Evolutionary conservation across 306 rosid species (phyloP).

Genomic region (Urtica urens): DNA sequence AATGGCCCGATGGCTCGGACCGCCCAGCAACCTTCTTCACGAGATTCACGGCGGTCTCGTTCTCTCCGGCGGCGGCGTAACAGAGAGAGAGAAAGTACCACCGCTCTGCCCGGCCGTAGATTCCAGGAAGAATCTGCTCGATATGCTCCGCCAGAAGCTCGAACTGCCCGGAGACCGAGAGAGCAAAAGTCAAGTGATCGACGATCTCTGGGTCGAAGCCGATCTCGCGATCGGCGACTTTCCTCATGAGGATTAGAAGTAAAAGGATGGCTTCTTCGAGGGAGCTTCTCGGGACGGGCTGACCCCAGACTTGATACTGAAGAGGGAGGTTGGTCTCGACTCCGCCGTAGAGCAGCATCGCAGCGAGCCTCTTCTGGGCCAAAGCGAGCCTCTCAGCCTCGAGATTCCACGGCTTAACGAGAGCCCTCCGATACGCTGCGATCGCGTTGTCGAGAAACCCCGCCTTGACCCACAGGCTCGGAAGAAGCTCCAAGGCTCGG

Average conservation of each 20-base stretch:
- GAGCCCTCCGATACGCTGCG: constrained; percentile 49
- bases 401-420: constrained; percentile 83
- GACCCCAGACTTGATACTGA: constrained; percentile 42
- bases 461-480: constrained; percentile 56
- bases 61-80: constrained; percentile 59
- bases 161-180: constrained; percentile 57
- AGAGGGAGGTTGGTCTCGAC: constrained; percentile 57
- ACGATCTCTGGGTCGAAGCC: constrained; percentile 68
- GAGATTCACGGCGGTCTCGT: constrained; percentile 62
- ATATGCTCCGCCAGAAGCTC: constrained; percentile 57
- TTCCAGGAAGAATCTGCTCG: constrained; percentile 75
- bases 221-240: constrained; percentile 42
- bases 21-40: constrained; percentile 60
- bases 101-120: constrained; percentile 50
- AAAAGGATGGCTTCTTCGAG: constrained; percentile 72
- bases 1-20: constrained; percentile 54
- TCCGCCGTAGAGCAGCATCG: constrained; percentile 70
- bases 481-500: constrained; percentile 74
- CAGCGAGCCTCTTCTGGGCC: constrained; percentile 61
- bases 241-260: constrained; percentile 52
- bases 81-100: constrained; percentile 94
- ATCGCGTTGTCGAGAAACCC: constrained; percentile 70
- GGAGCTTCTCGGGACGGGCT: constrained; percentile 38
- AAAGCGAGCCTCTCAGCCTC: constrained; percentile 46
- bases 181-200: constrained; percentile 73